These are phyloP conservation scores for Apiospora koreana DNA, from an alignment of 2,329 filamentous ascomycete genomes.

Conservation along the genomic window DNA sequence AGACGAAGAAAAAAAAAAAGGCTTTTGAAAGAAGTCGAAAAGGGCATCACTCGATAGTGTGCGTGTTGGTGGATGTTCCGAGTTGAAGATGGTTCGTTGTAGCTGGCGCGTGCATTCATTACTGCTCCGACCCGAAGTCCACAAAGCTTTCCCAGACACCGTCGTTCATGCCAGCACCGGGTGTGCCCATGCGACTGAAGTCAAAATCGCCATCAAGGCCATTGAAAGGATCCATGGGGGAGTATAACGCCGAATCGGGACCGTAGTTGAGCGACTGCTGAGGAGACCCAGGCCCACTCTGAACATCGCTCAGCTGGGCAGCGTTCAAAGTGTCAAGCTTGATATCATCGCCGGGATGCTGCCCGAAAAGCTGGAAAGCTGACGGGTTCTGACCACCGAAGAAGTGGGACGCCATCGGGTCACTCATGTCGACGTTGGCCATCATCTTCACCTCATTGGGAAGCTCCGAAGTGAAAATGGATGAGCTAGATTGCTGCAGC, in stretches of 20 bases:
- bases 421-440: slow-evolving; percentile 33
- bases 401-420: slow-evolving; percentile 30
- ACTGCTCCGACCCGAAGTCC: slow-evolving; percentile 32
- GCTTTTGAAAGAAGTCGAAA: neutral
- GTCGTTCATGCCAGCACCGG: slow-evolving; percentile 19
- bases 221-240: slow-evolving; percentile 20
- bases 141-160: slow-evolving; percentile 32
- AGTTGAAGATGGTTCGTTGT: neutral
- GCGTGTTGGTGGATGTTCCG: neutral
- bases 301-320: neutral
- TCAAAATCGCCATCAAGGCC: slow-evolving; percentile 13
- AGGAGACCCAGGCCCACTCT: neutral
- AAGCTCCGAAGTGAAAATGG: slow-evolving; percentile 44
- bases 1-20: neutral
- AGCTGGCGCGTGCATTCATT: slow-evolving; percentile 1
- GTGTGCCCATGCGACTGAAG: slow-evolving; percentile 24
- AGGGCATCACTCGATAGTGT: neutral
- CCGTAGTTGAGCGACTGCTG: neutral
- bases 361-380: slow-evolving; percentile 23
- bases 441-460: slow-evolving; percentile 45
- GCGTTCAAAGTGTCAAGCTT: neutral
- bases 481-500: slow-evolving; percentile 26
- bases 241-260: slow-evolving; percentile 18
- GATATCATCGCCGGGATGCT: slow-evolving; percentile 16
- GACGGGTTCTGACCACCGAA: slow-evolving; percentile 24